A percentile compares a stretch with the other conserved stretches of the same genome.
Evolutionary conservation across 2,329 filamentous ascomycete genomes (phyloP).

Genomic region (Lizonia empirigonia): DNA sequence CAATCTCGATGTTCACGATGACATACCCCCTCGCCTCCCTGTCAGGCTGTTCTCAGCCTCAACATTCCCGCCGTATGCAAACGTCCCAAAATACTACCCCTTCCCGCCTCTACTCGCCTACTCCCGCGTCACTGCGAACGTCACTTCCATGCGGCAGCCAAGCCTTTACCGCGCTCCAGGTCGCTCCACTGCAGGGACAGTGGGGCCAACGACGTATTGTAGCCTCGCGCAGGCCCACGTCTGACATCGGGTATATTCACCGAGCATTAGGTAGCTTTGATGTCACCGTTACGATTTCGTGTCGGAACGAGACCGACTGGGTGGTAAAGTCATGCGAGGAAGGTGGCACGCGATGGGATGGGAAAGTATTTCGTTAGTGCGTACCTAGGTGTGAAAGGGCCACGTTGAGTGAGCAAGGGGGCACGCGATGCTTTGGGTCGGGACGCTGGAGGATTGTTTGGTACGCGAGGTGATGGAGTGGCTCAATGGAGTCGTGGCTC

Average conservation of each 20-base stretch:
- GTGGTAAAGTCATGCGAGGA: background rate
- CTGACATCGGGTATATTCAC: slow-evolving; percentile 11
- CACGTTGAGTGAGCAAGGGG: background rate
- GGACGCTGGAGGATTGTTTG: background rate
- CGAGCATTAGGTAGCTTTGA: slow-evolving; percentile 5
- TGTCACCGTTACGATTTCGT: background rate
- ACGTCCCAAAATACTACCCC: slow-evolving; percentile 1
- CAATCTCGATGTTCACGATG: slow-evolving; percentile 5
- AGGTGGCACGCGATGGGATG: background rate
- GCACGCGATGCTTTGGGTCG: background rate
- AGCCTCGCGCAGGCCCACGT: background rate
- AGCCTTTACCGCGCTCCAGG: slow-evolving; percentile 10
- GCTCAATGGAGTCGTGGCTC: background rate
- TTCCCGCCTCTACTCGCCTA: slow-evolving; percentile 3
- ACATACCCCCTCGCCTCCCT: slow-evolving; percentile 1
- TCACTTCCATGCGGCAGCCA: slow-evolving; percentile 8
- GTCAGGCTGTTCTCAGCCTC: slow-evolving; percentile 1
- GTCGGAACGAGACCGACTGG: background rate
- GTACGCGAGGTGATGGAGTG: slow-evolving; percentile 5
- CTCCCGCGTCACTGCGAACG: slow-evolving; percentile 10
- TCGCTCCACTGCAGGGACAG: slow-evolving; percentile 13
- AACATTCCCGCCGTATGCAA: background rate
- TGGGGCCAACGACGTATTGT: slow-evolving; percentile 16
- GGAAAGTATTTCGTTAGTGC: background rate
- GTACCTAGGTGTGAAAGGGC: background rate